Conservation (phyloP, 2,329 filamentous ascomycete genomes). For the Dothiorella sarmentorum region DNA sequence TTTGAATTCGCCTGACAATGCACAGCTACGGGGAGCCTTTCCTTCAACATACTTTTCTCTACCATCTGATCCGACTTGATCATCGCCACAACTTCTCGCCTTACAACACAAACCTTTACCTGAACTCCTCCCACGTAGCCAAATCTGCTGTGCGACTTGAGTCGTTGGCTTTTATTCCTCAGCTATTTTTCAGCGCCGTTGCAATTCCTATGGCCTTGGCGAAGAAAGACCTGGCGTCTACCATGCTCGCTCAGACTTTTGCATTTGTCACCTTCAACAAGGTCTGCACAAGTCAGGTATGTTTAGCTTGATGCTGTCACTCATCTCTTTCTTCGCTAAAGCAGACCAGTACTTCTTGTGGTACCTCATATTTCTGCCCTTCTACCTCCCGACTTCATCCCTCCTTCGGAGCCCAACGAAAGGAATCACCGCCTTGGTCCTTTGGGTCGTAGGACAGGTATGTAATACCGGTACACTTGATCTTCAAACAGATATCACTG, state of each 20-base stretch:
- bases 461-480: conserved; percentile 13
- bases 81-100: conserved; percentile 98
- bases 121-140: conserved; percentile 62
- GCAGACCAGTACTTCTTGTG: conserved; percentile 82
- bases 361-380: conserved; percentile 91
- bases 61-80: conserved; percentile 89
- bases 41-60: conserved; percentile 83
- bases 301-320: conserved; percentile 23
- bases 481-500: neutral
- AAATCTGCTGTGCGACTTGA: conserved; percentile 56
- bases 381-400: conserved; percentile 80
- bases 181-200: conserved; percentile 74
- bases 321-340: neutral
- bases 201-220: conserved; percentile 73
- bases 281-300: conserved; percentile 94
- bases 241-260: conserved; percentile 93
- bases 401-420: conserved; percentile 59
- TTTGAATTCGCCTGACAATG: neutral
- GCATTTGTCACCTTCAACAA: conserved; percentile 98
- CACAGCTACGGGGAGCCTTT: conserved; percentile 74
- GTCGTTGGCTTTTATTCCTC: conserved; percentile 82
- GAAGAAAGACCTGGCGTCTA: conserved; percentile 74
- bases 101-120: conserved; percentile 88
- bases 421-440: conserved; percentile 61
- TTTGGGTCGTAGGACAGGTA: conserved; percentile 75